These are phyloP conservation scores for Entrophospora sp. DNA, from an alignment of 192 early-diverging fungal genomes.

Conservation along the genomic window DNA sequence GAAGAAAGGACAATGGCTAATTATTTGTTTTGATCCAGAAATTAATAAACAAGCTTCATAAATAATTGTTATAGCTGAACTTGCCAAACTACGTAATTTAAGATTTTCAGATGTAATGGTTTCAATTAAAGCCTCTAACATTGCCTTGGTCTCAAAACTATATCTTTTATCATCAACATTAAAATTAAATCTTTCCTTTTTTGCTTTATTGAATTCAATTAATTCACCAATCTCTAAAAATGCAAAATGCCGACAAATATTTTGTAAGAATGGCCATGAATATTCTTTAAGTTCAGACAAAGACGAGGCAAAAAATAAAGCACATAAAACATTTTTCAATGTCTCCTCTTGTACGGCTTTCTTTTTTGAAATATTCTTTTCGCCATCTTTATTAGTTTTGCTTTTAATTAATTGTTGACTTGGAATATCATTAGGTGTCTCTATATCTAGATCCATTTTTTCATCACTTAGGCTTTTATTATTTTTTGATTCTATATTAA, in stretches of 20 bases:
- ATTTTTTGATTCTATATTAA: neutral
- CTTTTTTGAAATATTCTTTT: constrained; percentile 36
- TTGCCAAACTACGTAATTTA: constrained; percentile 53
- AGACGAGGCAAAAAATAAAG: constrained; percentile 57
- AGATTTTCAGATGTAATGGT: constrained; percentile 62
- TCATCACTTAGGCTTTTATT: neutral
- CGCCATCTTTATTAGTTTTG: constrained; percentile 37
- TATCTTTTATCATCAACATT: constrained; percentile 40
- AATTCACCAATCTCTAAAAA: constrained; percentile 63
- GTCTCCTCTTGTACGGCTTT: constrained; percentile 47
- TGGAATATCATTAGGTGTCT: neutral
- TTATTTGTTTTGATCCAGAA: constrained; percentile 46
- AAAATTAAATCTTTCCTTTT: constrained; percentile 43
- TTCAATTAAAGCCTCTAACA: constrained; percentile 72
- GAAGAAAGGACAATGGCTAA: constrained; percentile 64
- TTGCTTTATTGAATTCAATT: constrained; percentile 35
- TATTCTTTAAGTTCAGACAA: constrained; percentile 51
- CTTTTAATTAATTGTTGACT: constrained; percentile 5
- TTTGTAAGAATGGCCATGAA: constrained; percentile 54
- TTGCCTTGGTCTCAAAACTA: constrained; percentile 51
- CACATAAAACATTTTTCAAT: constrained; percentile 46
- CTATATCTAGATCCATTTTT: constrained; percentile 27
- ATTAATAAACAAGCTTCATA: constrained; percentile 49
- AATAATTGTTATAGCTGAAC: constrained; percentile 54
- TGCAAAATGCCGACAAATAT: constrained; percentile 68